Percentiles rank a stretch among this genome's conserved stretches.
Conservation (phyloP, 2,329 filamentous ascomycete species). For the Talaromyces sp. region DNA sequence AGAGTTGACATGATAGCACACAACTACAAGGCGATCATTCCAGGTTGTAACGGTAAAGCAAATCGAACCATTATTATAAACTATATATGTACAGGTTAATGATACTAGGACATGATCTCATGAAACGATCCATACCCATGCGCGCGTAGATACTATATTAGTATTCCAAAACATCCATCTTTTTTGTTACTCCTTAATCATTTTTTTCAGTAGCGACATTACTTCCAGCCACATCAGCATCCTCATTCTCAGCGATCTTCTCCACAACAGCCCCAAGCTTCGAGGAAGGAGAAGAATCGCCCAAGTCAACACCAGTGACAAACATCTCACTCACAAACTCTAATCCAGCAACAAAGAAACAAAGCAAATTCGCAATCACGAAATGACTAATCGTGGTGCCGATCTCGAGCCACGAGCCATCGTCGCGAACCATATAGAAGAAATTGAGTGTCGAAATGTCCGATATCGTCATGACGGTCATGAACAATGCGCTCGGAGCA, state of each 20-base stretch:
- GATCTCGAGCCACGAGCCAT: slow-evolving; percentile 96
- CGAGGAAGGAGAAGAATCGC: background rate
- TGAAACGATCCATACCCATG: background rate
- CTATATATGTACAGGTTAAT: slow-evolving; percentile 6
- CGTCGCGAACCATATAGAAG: slow-evolving; percentile 96
- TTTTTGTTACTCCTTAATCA: background rate
- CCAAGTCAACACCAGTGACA: slow-evolving; percentile 71
- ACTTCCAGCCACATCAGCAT: background rate
- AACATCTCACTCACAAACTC: slow-evolving; percentile 84
- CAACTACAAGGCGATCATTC: too few species aligned
- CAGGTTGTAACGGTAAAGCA: background rate
- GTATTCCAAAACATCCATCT: background rate
- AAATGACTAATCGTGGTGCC: slow-evolving; percentile 96
- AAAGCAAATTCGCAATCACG: slow-evolving; percentile 82
- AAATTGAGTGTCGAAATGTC: slow-evolving; percentile 93
- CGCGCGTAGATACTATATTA: background rate
- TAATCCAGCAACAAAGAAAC: slow-evolving; percentile 83
- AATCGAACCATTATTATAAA: slow-evolving; percentile 4
- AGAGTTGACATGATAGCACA: background rate
- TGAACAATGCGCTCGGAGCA: slow-evolving; percentile 85
- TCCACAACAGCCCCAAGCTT: background rate
- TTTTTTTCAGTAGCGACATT: background rate
- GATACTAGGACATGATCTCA: slow-evolving; percentile 1
- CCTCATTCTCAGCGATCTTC: slow-evolving; percentile 4
- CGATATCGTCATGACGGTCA: slow-evolving; percentile 87